Evolutionary conservation across 306 rosid species (phyloP).

Genomic region (Prunus mume): DNA sequence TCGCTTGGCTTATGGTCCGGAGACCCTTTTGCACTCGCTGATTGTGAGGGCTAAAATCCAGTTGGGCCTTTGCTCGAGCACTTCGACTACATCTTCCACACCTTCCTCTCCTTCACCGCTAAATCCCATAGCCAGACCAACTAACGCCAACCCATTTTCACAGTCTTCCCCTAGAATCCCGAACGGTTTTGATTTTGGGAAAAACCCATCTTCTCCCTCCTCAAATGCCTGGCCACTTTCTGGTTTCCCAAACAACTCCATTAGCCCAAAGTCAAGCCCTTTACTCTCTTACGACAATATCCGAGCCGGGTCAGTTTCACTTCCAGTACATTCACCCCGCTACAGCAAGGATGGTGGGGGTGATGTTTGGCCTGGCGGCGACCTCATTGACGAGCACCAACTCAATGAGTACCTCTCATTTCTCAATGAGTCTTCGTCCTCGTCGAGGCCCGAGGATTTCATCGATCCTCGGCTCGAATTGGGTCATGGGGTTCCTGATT

Average conservation of each 20-base stretch:
- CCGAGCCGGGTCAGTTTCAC: conserved; percentile 40
- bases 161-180: conserved; percentile 49
- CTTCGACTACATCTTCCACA: conserved; percentile 37
- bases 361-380: conserved; percentile 32
- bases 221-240: conserved; percentile 52
- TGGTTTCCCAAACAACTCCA: conserved; percentile 53
- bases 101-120: conserved; percentile 54
- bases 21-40: conserved; percentile 44
- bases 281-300: conserved; percentile 56
- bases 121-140: conserved; percentile 63
- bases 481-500: conserved; percentile 48
- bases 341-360: conserved; percentile 36
- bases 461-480: conserved; percentile 55
- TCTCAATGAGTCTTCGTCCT: conserved; percentile 51
- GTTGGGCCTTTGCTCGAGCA: conserved; percentile 38
- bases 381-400: conserved; percentile 67
- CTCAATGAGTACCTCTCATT: conserved; percentile 73
- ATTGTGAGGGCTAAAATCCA: conserved; percentile 52
- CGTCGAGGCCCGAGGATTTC: conserved; percentile 54
- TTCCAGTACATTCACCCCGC: conserved; percentile 30
- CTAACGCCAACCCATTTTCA: conserved; percentile 50
- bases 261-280: conserved; percentile 71
- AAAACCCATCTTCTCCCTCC: conserved; percentile 58
- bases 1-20: conserved; percentile 54
- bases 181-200: conserved; percentile 52